Base-by-base conservation (phyloP, 805 yeast species). In the Schwanniomyces occidentalis region DNA sequence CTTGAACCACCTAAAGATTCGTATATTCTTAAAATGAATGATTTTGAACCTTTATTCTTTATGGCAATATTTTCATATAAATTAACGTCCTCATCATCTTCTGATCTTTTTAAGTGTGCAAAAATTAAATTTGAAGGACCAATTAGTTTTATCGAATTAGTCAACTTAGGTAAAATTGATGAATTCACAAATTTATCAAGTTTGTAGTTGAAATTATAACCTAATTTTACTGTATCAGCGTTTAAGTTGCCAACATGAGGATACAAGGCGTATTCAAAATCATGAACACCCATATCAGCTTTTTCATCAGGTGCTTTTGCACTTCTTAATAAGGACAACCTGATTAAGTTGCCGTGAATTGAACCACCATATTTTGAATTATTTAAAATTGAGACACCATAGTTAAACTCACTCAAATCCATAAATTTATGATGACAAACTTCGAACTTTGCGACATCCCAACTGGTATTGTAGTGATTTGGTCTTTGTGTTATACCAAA, bases 361-460 rank as follows among this genome's bases (percentile, higher is more conserved):
- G 95, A 75, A 47, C 88, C 95, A 6, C 99, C 99, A 54, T 88
- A 91, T 59, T 91, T 91, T 54, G 81, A 75, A 61, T 88, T 82
- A 57, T 90, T 91, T 51, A 91, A 56, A 12, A 91, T 63, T 0
- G 95, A 73, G 8, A 89, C 95, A 54, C 99, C 99, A 52, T 87
- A 90, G 42, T 75, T 77, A 58, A 69, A 77, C 52, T 88, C 98
- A 16, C 95, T 84, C 49, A 85, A 80, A 56, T 91, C 99, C 48
- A 95, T 91, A 63, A 87, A 91, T 54, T 86, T 86, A 60, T 93
- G 99, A 52, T 85, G 88, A 52, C 96, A 86, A 8, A 89, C 96
- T 62, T 91, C 99, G 59, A 91, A 91, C 58, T 89, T 90, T 38
- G 98, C 98, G 21, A 84, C 83, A 52, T 91, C 99, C 98, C 98